Evolutionary conservation across 805 yeast species (phyloP), one percentile per base, ranked within the genome.

Genomic region (Ogataea paradorogensis): DNA sequence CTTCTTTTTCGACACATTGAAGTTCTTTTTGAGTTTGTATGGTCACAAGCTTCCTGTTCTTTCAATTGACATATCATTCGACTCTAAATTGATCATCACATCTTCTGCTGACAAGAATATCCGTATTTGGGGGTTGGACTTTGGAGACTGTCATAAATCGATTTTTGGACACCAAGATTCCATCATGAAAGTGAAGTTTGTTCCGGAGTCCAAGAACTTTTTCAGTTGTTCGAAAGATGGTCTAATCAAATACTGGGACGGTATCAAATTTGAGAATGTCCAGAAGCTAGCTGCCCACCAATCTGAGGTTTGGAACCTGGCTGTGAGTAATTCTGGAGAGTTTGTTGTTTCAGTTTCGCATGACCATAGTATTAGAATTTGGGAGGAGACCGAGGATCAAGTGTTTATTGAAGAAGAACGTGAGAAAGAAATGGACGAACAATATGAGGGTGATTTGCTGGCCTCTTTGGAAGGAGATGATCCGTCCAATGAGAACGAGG

Each of bases 111-210:
- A 93, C 65, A 93, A 93, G 63, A 93, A 93, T 63, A 86, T 93
- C 58, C 89, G 95, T 65, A 84, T 93, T 42, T 93, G 99, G 99
- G 99, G 99, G 36, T 69, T 93, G 43, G 99, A 93, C 62, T 93
- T 93, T 64, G 99, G 99, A 65, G 99, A 93, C 64, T 93, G 99
- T 70, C 99, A 93, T 63, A 84, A 84, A 60, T 91, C 98, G 2
- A 78, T 93, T 20, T 93, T 93, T 62, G 99, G 95, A 1, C 99
- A 93, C 61, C 95, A 89, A 56, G 99, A 93, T 61, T 83, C 96
- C 3, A 86, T 93, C 43, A 87, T 91, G 95, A 73, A 75, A 48
- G 95, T 91, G 22, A 75, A 70, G 45, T 93, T 93, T 56, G 72
- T 89, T 36, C 91, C 95, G 2, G 81, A 79, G n/a, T 73, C 85